These are phyloP conservation scores for Fraxinus excelsior DNA, from an alignment of 257 asterid genomes.

Conservation along the genomic window DNA sequence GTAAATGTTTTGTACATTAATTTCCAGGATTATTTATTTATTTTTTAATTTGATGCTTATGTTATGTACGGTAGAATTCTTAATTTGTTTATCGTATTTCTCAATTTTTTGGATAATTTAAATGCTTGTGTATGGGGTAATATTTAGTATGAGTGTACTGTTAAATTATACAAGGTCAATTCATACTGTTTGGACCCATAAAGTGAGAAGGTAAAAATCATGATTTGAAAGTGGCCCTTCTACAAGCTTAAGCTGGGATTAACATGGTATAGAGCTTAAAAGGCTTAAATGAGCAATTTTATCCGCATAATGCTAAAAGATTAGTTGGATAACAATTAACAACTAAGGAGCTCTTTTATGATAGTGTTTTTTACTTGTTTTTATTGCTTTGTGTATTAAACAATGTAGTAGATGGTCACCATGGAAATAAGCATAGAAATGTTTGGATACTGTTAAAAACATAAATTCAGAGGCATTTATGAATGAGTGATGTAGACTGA, in stretches of 20 bases:
- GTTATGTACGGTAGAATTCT: neutral
- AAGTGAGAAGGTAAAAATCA: no score
- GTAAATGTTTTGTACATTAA: conserved; percentile 30
- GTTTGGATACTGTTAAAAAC: neutral
- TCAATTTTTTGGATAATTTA: neutral
- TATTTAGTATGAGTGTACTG: neutral
- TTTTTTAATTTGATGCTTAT: neutral
- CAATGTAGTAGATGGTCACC: neutral
- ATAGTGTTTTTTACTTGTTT: no score
- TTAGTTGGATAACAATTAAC: no score
- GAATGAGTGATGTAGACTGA: neutral
- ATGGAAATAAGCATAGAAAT: neutral
- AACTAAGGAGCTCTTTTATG: neutral
- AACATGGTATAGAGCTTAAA: neutral
- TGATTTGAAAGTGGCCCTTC: no score
- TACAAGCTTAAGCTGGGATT: neutral
- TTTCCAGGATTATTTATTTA: neutral
- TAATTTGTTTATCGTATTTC: neutral
- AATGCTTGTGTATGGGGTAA: neutral
- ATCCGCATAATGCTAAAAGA: no score
- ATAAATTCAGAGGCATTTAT: neutral
- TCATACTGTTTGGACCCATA: neutral
- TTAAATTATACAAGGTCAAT: neutral
- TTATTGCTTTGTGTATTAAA: neutral
- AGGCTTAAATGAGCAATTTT: neutral